Evolutionary conservation across 2,329 filamentous ascomycete species (phyloP).

Genomic region (Diplodia scrobiculata): DNA sequence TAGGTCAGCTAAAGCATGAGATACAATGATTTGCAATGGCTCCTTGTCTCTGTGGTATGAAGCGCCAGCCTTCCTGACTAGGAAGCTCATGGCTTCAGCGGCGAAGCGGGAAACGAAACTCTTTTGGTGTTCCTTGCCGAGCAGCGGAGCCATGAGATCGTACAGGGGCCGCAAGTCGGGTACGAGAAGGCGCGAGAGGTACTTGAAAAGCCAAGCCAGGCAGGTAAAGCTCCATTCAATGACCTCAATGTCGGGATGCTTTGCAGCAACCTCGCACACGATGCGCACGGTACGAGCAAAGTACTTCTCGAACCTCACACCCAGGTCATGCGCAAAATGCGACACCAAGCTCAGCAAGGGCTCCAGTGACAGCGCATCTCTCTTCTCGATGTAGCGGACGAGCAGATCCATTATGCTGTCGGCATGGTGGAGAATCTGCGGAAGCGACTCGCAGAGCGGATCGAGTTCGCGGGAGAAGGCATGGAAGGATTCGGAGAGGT

Average conservation of each 20-base stretch:
- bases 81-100: slow-evolving; percentile 90
- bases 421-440: slow-evolving; percentile 89
- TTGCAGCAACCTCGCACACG: slow-evolving; percentile 75
- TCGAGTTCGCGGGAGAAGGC: slow-evolving; percentile 73
- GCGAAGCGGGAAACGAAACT: slow-evolving; percentile 88
- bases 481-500: slow-evolving; percentile 79
- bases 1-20: slow-evolving; percentile 72
- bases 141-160: slow-evolving; percentile 76
- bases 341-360: slow-evolving; percentile 84
- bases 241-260: slow-evolving; percentile 77
- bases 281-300: slow-evolving; percentile 75
- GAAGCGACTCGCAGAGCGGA: slow-evolving; percentile 82
- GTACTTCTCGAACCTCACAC: slow-evolving; percentile 82
- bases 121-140: slow-evolving; percentile 81
- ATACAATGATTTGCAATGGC: slow-evolving; percentile 70
- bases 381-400: slow-evolving; percentile 72
- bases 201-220: slow-evolving; percentile 95
- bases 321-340: slow-evolving; percentile 92
- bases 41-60: slow-evolving; percentile 71
- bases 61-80: slow-evolving; percentile 83
- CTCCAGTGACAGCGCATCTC: slow-evolving; percentile 79
- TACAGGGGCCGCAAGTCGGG: slow-evolving; percentile 84
- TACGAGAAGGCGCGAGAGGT: slow-evolving; percentile 82
- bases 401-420: slow-evolving; percentile 79
- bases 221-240: slow-evolving; percentile 97